Evolutionary conservation across 768 basidiomycete genomes (phyloP).

Genomic region (Phylloporus sp.): DNA sequence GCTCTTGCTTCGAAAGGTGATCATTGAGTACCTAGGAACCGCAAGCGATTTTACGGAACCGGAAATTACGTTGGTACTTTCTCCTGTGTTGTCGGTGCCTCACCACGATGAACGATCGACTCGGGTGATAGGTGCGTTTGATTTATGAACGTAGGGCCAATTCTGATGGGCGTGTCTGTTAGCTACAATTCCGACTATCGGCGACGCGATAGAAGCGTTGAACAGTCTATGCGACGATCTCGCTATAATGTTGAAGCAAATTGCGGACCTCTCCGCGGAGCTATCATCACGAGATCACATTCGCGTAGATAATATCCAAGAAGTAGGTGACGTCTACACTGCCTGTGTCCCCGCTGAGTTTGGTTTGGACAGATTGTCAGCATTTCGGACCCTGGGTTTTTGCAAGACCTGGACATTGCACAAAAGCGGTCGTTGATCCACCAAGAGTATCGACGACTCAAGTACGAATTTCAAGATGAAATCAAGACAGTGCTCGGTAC

Average conservation of each 20-base stretch:
- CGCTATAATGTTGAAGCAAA: slow-evolving; percentile 56
- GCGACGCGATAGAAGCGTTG: slow-evolving; percentile 67
- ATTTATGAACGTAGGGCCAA: background rate
- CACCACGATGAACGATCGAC: slow-evolving; percentile 54
- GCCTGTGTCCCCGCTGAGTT: background rate
- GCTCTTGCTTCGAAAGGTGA: slow-evolving; percentile 53
- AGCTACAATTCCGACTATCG: slow-evolving; percentile 76
- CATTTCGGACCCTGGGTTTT: slow-evolving; percentile 48
- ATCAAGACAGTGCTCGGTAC: slow-evolving; percentile 62
- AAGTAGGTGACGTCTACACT: slow-evolving; percentile 40
- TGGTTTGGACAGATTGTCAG: slow-evolving; percentile 41
- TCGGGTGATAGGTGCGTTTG: slow-evolving; percentile 54
- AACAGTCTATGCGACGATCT: slow-evolving; percentile 62
- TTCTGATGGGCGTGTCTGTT: background rate
- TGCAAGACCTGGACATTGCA: slow-evolving; percentile 62
- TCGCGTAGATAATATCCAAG: slow-evolving; percentile 64
- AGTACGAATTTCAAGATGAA: slow-evolving; percentile 37
- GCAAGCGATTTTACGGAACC: slow-evolving; percentile 78
- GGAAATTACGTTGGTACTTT: slow-evolving; percentile 68
- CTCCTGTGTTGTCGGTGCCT: slow-evolving; percentile 58
- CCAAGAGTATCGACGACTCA: slow-evolving; percentile 53
- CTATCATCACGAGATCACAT: slow-evolving; percentile 70
- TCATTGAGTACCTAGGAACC: slow-evolving; percentile 65
- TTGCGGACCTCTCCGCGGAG: slow-evolving; percentile 65
- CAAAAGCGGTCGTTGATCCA: slow-evolving; percentile 68